These are phyloP conservation scores for Candida andamanensis DNA, from an alignment of 805 yeast species.

Conservation along the genomic window DNA sequence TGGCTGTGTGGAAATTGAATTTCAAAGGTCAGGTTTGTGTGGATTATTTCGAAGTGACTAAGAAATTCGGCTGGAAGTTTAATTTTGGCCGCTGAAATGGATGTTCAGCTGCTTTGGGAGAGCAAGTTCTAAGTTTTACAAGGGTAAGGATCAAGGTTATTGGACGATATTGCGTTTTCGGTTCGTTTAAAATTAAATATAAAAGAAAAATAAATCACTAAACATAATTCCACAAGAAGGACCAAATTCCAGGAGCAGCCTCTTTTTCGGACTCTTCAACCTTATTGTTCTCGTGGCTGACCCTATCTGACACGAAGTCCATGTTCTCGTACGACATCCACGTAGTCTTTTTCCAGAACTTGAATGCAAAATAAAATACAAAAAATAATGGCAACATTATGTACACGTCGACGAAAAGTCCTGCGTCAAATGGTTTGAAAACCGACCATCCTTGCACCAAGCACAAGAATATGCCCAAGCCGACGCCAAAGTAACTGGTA, in stretches of 20 bases:
- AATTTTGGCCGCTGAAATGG: conserved; percentile 17
- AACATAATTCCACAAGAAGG: conserved; percentile 1
- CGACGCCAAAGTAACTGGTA: conserved; percentile 11
- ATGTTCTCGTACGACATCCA: conserved; percentile 36
- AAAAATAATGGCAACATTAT: conserved; percentile 15
- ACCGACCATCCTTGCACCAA: conserved; percentile 21
- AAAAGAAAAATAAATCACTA: neutral
- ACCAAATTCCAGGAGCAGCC: neutral
- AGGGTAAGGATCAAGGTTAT: no score
- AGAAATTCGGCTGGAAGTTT: conserved; percentile 35
- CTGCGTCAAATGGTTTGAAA: conserved; percentile 17
- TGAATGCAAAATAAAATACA: conserved; percentile 30
- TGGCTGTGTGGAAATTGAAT: conserved; percentile 36
- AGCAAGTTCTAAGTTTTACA: no score
- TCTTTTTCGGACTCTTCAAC: neutral
- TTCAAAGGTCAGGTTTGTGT: conserved; percentile 23
- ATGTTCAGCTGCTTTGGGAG: no score
- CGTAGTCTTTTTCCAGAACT: conserved; percentile 28
- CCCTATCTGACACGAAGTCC: conserved; percentile 42
- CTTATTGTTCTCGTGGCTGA: conserved; percentile 9
- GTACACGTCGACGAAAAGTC: conserved; percentile 17
- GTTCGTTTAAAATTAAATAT: no score
- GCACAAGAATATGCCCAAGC: conserved; percentile 13
- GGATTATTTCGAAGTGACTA: conserved; percentile 41
- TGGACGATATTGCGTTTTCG: no score